These are phyloP conservation scores for Gastrodia elata DNA, from an alignment of 106 monocot species.

Conservation along the genomic window DNA sequence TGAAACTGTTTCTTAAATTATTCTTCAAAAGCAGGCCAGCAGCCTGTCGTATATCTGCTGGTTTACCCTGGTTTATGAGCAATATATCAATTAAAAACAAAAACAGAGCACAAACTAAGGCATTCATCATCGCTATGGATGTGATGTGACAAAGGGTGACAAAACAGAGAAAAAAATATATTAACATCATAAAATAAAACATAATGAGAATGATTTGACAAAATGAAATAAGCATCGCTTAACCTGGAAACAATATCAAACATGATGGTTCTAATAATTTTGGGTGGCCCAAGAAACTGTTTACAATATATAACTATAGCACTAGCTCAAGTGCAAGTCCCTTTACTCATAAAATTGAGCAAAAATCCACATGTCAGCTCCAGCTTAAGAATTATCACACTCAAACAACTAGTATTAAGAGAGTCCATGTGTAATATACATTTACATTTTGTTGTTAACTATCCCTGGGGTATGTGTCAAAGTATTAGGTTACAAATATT, in stretches of 20 bases:
- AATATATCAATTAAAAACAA: not conserved
- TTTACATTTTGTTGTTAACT: not conserved
- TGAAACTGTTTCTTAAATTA: conserved; percentile 55
- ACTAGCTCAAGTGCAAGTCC: not conserved
- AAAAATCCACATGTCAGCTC: not conserved
- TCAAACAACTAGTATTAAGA: not conserved
- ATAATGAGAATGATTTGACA: not conserved
- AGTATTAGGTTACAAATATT: not conserved
- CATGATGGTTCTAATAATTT: not conserved
- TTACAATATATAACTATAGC: not conserved
- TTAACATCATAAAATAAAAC: not conserved
- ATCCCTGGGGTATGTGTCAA: not conserved
- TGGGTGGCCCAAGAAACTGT: not conserved
- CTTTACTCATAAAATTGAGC: not conserved
- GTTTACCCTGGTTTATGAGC: conserved; percentile 44
- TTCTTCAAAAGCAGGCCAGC: conserved; percentile 95
- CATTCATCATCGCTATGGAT: not conserved
- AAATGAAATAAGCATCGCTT: not conserved
- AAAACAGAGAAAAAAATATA: not conserved
- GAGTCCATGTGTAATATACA: not conserved
- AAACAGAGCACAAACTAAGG: not conserved
- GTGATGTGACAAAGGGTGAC: not conserved
- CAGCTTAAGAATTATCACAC: not conserved
- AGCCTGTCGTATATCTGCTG: conserved; percentile 75
- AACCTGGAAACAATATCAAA: not conserved